These are phyloP conservation scores for Globisporangium middletonii DNA, from an alignment of 352 stramenopile species.

Conservation along the genomic window DNA sequence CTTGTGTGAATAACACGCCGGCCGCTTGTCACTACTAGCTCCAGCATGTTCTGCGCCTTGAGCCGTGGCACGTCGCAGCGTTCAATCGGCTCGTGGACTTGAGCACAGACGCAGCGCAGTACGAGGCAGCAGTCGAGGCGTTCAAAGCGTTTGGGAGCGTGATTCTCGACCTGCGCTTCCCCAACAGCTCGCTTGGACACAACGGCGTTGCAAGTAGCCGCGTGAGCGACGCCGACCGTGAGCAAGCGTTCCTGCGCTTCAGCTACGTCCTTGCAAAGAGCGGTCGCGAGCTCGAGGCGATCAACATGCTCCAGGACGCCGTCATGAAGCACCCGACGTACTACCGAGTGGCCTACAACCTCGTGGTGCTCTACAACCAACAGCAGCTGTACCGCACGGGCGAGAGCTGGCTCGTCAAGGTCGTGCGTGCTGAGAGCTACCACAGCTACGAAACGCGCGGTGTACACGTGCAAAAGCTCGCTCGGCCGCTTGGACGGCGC, in stretches of 20 bases:
- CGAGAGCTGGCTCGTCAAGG: slow-evolving; percentile 26
- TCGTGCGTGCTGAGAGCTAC: slow-evolving; percentile 28
- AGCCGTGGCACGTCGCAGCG: slow-evolving; percentile 14
- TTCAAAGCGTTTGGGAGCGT: slow-evolving; percentile 20
- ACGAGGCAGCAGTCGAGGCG: slow-evolving; percentile 10
- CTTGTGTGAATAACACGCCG: too few species aligned
- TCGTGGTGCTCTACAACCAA: slow-evolving; percentile 36
- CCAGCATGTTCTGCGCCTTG: slow-evolving; percentile 14
- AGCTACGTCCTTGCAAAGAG: slow-evolving; percentile 30
- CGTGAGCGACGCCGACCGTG: slow-evolving; percentile 14
- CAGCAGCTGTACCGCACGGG: slow-evolving; percentile 19
- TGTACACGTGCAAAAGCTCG: slow-evolving; percentile 20
- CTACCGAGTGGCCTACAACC: slow-evolving; percentile 46
- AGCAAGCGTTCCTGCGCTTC: slow-evolving; percentile 31
- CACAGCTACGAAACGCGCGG: slow-evolving; percentile 23
- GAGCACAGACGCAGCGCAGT: neutral
- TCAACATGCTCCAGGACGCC: slow-evolving; percentile 24
- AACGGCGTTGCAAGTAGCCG: neutral
- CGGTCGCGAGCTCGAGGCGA: slow-evolving; percentile 20
- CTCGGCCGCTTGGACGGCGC: slow-evolving; percentile 18
- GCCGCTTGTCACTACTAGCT: slow-evolving; percentile 1
- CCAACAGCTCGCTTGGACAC: neutral
- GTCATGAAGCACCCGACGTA: slow-evolving; percentile 19
- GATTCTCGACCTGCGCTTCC: slow-evolving; percentile 3
- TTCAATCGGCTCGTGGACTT: slow-evolving; percentile 27